Base-by-base conservation (phyloP, 116 monocot genomes). In the Posidonia oceanica region DNA sequence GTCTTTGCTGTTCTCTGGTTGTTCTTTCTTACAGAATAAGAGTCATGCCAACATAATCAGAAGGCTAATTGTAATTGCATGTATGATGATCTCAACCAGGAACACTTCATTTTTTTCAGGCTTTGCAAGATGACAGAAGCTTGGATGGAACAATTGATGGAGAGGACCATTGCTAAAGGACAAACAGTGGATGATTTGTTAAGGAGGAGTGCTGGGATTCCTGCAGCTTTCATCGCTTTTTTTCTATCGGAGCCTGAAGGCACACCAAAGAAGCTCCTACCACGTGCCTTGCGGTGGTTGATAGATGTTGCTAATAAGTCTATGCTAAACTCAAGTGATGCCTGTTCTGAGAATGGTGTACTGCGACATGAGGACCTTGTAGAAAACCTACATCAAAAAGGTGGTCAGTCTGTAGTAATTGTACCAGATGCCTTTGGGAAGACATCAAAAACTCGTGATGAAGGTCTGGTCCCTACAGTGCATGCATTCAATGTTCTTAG, bases 171-270 rank as follows among this genome's bases (percentile, higher is more conserved):
- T 78, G 82, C 84, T n/a, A 86, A 84, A 68, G 93, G 83, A 39
- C 99, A 99, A 76, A 90, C 93, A 38, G 99, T 99, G 22, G 93
- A 99, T 93, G 99, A 99, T 76, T 77, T 99, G 68, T 72, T 99
- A 56, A 82, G 99, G 72, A 85, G 99, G 63, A 99, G 99, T 83
- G 99, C 99, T 18, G 99, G 99, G 63, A 99, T 99, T 67, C 99
- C 99, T 72, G 99, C 99, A 62, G 90, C 99, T 23, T 99, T 88
- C 66, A 90, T 93, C 71, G 93, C 99, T 36, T 69, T 99, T 65
- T 99, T 99, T 63, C 84, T 99, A 57, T 83, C 99, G 66, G 99
- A 99, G 54, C 99, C 99, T 52, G 93, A 93, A 75, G 93, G 93
- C 77, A 81, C 86, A 57, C 99, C 99, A 64, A 99, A 99, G 71